Evolutionary conservation across 257 asterid species (phyloP).

Genomic region (Penstemon davidsonii): DNA sequence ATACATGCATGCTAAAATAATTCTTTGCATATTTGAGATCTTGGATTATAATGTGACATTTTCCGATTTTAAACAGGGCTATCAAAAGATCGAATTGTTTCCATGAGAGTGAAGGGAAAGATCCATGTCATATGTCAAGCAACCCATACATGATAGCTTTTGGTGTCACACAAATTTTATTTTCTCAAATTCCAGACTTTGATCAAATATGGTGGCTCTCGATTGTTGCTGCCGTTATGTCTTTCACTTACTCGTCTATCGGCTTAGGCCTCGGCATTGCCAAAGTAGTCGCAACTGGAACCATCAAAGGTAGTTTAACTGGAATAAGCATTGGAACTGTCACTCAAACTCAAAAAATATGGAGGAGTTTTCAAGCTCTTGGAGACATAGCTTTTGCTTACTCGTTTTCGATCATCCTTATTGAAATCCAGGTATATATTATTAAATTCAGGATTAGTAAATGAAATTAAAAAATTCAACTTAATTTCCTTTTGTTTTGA

Average conservation of each 20-base stretch:
- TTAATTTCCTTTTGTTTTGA: not conserved
- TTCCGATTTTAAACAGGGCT: constrained; percentile 36
- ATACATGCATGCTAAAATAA: not conserved
- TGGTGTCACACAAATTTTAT: constrained; percentile 47
- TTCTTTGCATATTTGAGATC: not conserved
- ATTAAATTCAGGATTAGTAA: not conserved
- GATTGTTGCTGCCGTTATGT: constrained; percentile 50
- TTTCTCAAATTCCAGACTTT: constrained; percentile 59
- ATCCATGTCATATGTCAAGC: constrained; percentile 56
- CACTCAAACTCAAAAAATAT: constrained; percentile 49
- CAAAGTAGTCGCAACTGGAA: constrained; percentile 43
- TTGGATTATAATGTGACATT: not conserved
- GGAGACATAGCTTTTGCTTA: constrained; percentile 58
- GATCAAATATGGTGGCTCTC: constrained; percentile 61
- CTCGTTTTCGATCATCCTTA: constrained; percentile 53
- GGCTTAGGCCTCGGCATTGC: constrained; percentile 55
- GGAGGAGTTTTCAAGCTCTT: constrained; percentile 59
- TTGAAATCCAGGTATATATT: constrained; percentile 46
- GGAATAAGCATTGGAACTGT: constrained; percentile 60
- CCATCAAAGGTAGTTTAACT: constrained; percentile 50
- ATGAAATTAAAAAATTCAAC: not conserved
- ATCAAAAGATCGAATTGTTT: constrained; percentile 55
- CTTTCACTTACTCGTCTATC: constrained; percentile 53
- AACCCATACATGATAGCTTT: constrained; percentile 59
- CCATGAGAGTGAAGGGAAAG: constrained; percentile 45